Evolutionary conservation across 352 stramenopile genomes (phyloP).

Genomic region (Phytophthora fragariae): DNA sequence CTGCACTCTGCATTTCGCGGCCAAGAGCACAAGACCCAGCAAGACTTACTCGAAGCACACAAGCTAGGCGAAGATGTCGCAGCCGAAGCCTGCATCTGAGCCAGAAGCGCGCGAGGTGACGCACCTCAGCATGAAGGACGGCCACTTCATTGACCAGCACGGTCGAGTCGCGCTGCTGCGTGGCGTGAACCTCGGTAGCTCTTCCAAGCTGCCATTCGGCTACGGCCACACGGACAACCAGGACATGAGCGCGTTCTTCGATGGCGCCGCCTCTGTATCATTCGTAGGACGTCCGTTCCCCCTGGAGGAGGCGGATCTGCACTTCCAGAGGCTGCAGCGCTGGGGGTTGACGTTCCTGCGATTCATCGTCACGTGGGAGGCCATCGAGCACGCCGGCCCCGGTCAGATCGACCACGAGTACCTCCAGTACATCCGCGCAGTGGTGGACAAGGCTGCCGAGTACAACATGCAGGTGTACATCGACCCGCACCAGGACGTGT

Average conservation of each 20-base stretch:
- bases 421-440: slow-evolving; percentile 70
- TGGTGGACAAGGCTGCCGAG: slow-evolving; percentile 68
- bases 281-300: slow-evolving; percentile 86
- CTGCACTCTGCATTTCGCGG: slow-evolving; percentile 24
- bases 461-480: slow-evolving; percentile 86
- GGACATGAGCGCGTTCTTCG: slow-evolving; percentile 52
- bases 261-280: slow-evolving; percentile 54
- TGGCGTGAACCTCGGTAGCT: slow-evolving; percentile 74
- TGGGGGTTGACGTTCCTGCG: slow-evolving; percentile 87
- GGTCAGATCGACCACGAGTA: slow-evolving; percentile 87
- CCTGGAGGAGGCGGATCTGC: slow-evolving; percentile 74
- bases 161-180: slow-evolving; percentile 57
- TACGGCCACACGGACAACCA: slow-evolving; percentile 41
- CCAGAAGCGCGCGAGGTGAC: slow-evolving; percentile 30
- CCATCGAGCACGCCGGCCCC: slow-evolving; percentile 86
- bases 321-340: slow-evolving; percentile 73
- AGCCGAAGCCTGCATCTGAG: slow-evolving; percentile 18
- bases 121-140: slow-evolving; percentile 53
- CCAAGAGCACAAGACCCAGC: slow-evolving; percentile 20
- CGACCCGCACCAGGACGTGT: slow-evolving; percentile 92
- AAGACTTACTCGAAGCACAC: slow-evolving; percentile 1
- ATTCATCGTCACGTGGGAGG: slow-evolving; percentile 92
- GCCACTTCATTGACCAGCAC: slow-evolving; percentile 62
- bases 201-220: slow-evolving; percentile 66
- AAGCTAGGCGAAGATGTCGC: slow-evolving; percentile 20